A percentile compares a stretch with the other conserved stretches of the same genome.
Evolutionary conservation across 257 asterid species (phyloP).

Genomic region (Fraxinus excelsior): DNA sequence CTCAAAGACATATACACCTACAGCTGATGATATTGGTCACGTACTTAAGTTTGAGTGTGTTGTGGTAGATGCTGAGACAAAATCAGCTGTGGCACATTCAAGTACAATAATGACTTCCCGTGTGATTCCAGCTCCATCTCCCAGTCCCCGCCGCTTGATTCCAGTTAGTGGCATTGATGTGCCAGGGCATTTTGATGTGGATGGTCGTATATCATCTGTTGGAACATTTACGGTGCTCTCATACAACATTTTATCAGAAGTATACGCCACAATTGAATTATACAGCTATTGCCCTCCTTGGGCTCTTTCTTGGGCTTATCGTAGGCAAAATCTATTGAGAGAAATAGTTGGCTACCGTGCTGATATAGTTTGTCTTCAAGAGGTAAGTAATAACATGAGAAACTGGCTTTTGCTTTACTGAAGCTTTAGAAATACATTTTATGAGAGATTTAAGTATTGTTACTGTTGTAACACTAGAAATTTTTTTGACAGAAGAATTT

Average conservation of each 20-base stretch:
- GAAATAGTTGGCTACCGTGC: slow-evolving; percentile 93
- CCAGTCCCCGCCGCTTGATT: slow-evolving; percentile 84
- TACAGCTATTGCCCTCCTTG: slow-evolving; percentile 93
- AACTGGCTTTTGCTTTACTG: slow-evolving; percentile 13
- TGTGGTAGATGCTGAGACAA: slow-evolving; percentile 71
- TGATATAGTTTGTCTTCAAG: slow-evolving; percentile 96
- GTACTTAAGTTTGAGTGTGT: slow-evolving; percentile 90
- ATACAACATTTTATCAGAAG: slow-evolving; percentile 81
- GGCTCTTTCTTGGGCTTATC: slow-evolving; percentile 99
- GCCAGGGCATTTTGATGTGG: slow-evolving; percentile 64
- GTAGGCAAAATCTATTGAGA: slow-evolving; percentile 85
- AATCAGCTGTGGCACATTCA: slow-evolving; percentile 59
- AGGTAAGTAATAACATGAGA: slow-evolving; percentile 52
- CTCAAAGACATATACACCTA: slow-evolving; percentile 80
- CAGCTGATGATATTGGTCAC: slow-evolving; percentile 90
- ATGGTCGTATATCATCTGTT: slow-evolving; percentile 52
- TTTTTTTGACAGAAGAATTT: background rate
- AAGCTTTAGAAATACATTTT: slow-evolving; percentile 8
- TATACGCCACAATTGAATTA: slow-evolving; percentile 65
- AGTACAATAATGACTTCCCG: slow-evolving; percentile 76
- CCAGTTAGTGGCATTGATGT: slow-evolving; percentile 63
- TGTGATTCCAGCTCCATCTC: slow-evolving; percentile 97
- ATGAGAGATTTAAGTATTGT: background rate
- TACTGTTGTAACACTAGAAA: slow-evolving; percentile 3
- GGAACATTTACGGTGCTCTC: slow-evolving; percentile 96